Evolutionary conservation across 2,329 filamentous ascomycete species (phyloP), one percentile per base, ranked within the genome.

Genomic region (Lasiodiplodia theobromae): DNA sequence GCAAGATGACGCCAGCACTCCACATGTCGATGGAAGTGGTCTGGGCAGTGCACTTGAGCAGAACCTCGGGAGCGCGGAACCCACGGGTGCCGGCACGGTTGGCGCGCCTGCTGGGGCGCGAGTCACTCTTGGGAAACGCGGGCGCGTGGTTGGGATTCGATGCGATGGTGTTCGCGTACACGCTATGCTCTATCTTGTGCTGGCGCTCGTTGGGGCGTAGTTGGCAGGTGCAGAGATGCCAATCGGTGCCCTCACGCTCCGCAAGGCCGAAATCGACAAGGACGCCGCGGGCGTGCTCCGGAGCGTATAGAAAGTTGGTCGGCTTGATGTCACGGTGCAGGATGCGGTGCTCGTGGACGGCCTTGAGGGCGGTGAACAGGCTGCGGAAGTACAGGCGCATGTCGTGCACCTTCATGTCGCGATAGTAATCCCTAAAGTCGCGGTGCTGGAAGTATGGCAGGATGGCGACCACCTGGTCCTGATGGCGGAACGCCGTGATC

Each of bases 211-310:
- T 82, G 18, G 85, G 78, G 14, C 86, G 80, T 70, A 94, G 88
- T 70, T 91, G 89, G 80, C 95, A 98, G n/a, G 92, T 83, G 77
- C 95, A 98, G 2, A 90, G 89, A 75, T 92, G 92, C 77, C 85
- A 87, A 65, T 96, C 93, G 28, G 88, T 89, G 25, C 92, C 85
- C 75, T 87, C 82, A 47, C 85, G 78, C 79, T 99, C 96, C 44
- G 96, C 96, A 18, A 99, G 87, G n/a, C 96, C 96, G 82, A 99
- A 99, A 77, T 99, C 96, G n/a, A 99, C 96, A 0, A 99, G 87
- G 2, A 99, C 95, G 51, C 96, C 96, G 67, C 92, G 90, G 74
- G 90, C 88, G 53, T 90, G 88, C 12, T 88, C 83, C 0, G 93
- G 92, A 72, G 97, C 93, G 81, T 98, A 98, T 49, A 98, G 86